Base-by-base conservation (phyloP, 768 basidiomycete genomes). In the Agaricus bisporus region DNA sequence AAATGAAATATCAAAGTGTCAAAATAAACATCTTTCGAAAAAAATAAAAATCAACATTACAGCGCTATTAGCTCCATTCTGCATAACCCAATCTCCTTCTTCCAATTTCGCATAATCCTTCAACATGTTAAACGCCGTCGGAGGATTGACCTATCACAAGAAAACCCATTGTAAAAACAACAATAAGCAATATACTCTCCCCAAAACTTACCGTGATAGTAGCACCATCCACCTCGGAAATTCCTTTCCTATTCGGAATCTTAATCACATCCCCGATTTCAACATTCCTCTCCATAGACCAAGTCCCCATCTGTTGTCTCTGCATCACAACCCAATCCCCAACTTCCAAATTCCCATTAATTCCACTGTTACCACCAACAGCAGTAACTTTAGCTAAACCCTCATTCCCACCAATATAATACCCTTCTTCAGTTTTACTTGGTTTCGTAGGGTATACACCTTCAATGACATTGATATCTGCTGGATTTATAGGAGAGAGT, bases 51-150 rank as follows among this genome's bases (percentile, higher is more conserved):
- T n/a, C n/a, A n/a, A n/a, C n/a, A n/a, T n/a, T n/a, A 90, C 91
- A 17, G 88, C 86, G 59, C 87, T 87, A 60, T 94, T 94, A 17
- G 83, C 85, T 25, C 89, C 91, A 57, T 93, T 94, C 66, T 94
- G 91, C 10, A 94, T 64, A 14, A 95, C 74, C 85, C 85, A 93
- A 44, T 90, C 87, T 3, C 85, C 90, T 45, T 76, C 72, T 48
- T 79, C 57, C 41, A 92, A 75, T 35, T 73, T 60, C 5, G 82
- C 76, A 66, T 85, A 92, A 51, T 87, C 80, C 32, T 75, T 75
- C 9, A 95, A 76, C 85, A 95, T 88, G 60, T 86, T 85, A 58
- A 85, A 85, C 1, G 92, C 92, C 0, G 91, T 90, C 0, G 90
- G 75, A 2, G 88, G 88, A 63, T 95, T 95, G 25, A 92, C 83